Evolutionary conservation across 352 stramenopile species (phyloP), one percentile per base, ranked within the genome.

Genomic region (Phytophthora vignae): DNA sequence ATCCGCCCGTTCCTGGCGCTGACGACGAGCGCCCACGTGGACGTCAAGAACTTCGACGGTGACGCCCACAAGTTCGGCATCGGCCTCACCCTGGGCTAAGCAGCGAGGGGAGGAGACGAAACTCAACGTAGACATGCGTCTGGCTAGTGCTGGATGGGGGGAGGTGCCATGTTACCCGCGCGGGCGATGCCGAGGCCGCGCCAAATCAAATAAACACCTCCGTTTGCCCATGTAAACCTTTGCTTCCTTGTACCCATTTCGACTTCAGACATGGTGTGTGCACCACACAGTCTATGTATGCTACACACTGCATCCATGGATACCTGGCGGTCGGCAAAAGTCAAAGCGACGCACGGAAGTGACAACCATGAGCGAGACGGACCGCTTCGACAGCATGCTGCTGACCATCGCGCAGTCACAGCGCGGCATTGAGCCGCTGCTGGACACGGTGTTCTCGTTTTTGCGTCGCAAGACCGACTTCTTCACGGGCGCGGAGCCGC

Each of bases 391-490:
- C 82, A 95, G 87, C 21, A 85, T 99, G 73, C 94, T 99, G 69
- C 81, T 99, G 83, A 98, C 97, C 73, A 96, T 99, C 46, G 97
- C 98, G 62, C 96, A 99, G 83, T 96, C 98, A 71, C 90, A 98
- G 68, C 83, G 87, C 48, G 98, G 98, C 50, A 99, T 99, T 75
- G 98, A 99, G 81, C 97, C 97, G 21, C 83, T 99, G 38, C 91
- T 99, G 73, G 95, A 99, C 69, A 99, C 95, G 1, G 91, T 99
- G 22, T 99, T 99, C 79, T 99, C 96, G 1, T 99, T 99, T 76
- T 78, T 99, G 65, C 90, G 98, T 22, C 96, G 98, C 59, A 99
- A 99, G 83, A 99, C 98, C 17, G 98, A 99, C 85, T 99, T 99
- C 73, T 99, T 99, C 79, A 85, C 95, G 8, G 98, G 97, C 10